Conservation (phyloP, 768 basidiomycete genomes). For the Collybia sordida region DNA sequence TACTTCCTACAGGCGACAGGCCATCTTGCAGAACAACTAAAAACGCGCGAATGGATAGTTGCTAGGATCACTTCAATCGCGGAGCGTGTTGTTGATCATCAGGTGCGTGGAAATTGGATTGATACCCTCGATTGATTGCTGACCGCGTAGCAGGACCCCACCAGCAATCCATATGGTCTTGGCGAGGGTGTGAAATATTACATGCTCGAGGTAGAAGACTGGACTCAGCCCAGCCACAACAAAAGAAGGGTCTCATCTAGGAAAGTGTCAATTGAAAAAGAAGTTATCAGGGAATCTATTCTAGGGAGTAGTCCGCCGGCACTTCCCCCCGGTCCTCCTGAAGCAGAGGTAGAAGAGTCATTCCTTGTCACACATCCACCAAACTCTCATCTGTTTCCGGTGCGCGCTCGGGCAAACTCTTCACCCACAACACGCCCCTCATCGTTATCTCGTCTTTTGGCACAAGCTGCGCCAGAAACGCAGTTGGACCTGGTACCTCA, state of each 20-base stretch:
- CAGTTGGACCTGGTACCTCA: slow-evolving; percentile 20
- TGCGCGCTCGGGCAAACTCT: slow-evolving; percentile 62
- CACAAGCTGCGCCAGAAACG: slow-evolving; percentile 61
- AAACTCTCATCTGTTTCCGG: slow-evolving; percentile 67
- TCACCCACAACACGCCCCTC: slow-evolving; percentile 73
- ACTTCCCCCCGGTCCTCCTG: slow-evolving; percentile 61
- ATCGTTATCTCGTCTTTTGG: slow-evolving; percentile 75
- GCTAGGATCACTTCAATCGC: slow-evolving; percentile 88
- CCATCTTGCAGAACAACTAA: slow-evolving; percentile 84
- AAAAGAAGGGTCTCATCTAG: slow-evolving; percentile 57
- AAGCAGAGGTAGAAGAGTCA: slow-evolving; percentile 72
- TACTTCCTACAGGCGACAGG: slow-evolving; percentile 92
- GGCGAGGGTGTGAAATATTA: slow-evolving; percentile 91
- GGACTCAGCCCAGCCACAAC: slow-evolving; percentile 75
- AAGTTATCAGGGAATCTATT: slow-evolving; percentile 30
- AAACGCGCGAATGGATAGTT: slow-evolving; percentile 92
- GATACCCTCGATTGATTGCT: slow-evolving; percentile 1
- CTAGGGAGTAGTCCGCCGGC: slow-evolving; percentile 35
- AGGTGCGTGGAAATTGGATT: slow-evolving; percentile 40
- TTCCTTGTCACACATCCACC: slow-evolving; percentile 64
- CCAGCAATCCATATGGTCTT: slow-evolving; percentile 86
- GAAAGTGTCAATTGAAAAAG: slow-evolving; percentile 45
- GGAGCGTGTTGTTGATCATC: slow-evolving; percentile 80
- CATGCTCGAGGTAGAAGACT: slow-evolving; percentile 92
- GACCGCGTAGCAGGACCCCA: slow-evolving; percentile 56